Evolutionary conservation across 768 basidiomycete species (phyloP).

Genomic region (Suillus clintonianus): DNA sequence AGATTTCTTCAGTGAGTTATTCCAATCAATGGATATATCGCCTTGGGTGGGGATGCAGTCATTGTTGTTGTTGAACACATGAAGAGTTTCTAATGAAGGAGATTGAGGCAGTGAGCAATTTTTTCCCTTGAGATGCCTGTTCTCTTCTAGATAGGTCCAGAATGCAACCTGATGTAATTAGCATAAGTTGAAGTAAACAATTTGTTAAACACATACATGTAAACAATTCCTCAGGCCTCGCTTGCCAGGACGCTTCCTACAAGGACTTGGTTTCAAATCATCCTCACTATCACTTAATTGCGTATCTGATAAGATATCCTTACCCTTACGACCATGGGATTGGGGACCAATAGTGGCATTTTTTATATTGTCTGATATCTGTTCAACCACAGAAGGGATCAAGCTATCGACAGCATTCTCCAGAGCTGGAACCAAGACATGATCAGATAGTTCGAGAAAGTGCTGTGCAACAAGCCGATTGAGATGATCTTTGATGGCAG

Average conservation of each 20-base stretch:
- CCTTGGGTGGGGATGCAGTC: not conserved
- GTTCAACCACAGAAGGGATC: not conserved
- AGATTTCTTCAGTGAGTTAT: not conserved
- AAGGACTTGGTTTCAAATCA: not conserved
- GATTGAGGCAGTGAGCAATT: not conserved
- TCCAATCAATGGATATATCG: not conserved
- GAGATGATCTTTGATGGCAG: not conserved
- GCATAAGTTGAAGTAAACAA: no score
- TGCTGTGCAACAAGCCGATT: not conserved
- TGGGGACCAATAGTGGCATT: not conserved
- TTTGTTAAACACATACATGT: conserved; percentile 3
- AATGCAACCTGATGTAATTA: not conserved
- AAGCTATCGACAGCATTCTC: not conserved
- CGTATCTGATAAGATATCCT: not conserved
- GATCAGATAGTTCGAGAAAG: not conserved
- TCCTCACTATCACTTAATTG: not conserved
- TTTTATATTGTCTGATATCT: not conserved
- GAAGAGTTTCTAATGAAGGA: not conserved
- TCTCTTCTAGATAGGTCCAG: not conserved
- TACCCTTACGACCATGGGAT: not conserved
- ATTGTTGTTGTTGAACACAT: not conserved
- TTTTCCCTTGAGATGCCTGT: not conserved
- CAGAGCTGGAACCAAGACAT: not conserved
- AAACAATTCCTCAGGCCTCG: conserved; percentile 4
- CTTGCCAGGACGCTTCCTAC: not conserved